A percentile compares a stretch with the other conserved stretches of the same genome.
Evolutionary conservation across 495 filamentous ascomycete genomes (phyloP).

Genomic region (Daldinia caldariorum): DNA sequence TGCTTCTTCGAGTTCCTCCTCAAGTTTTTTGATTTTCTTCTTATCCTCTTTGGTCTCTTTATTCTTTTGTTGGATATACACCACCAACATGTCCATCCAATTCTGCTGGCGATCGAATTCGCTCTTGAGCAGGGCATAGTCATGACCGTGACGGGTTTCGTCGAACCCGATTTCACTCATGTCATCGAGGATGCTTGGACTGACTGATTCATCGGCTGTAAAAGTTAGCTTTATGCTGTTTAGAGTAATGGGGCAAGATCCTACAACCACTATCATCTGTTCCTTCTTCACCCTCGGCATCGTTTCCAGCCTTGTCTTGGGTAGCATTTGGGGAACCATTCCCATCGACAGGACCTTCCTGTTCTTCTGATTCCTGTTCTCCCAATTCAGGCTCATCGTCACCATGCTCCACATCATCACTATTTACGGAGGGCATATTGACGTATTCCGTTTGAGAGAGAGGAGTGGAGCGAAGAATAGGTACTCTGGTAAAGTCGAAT

Average conservation of each 20-base stretch:
- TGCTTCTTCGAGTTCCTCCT: no score
- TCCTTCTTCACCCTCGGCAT: background rate
- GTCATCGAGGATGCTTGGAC: conserved; percentile 6
- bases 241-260: background rate
- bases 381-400: background rate
- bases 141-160: background rate
- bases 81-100: background rate
- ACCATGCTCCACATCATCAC: background rate
- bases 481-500: background rate
- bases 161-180: background rate
- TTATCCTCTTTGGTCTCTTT: background rate
- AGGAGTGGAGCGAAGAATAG: background rate
- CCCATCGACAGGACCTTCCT: background rate
- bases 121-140: background rate
- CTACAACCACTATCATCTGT: background rate
- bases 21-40: background rate
- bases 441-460: background rate
- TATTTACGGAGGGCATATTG: background rate
- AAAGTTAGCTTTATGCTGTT: background rate
- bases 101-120: background rate
- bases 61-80: background rate
- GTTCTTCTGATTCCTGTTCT: background rate
- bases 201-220: background rate
- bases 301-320: background rate
- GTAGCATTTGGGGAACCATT: background rate